Base-by-base conservation (phyloP, 768 basidiomycete genomes). In the Termitomyces titanicus region DNA sequence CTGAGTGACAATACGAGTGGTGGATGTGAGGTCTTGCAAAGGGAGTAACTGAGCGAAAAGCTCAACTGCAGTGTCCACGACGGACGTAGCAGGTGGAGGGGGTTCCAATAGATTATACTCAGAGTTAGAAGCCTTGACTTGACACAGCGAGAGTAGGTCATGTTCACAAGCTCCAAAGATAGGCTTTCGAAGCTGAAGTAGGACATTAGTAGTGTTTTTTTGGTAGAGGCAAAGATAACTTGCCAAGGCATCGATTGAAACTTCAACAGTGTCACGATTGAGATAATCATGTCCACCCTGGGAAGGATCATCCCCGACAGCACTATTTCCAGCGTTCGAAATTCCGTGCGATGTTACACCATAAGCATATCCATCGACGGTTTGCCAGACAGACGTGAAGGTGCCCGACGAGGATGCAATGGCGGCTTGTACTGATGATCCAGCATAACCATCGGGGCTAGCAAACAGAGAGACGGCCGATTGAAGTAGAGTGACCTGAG, bases 11-110 rank as follows among this genome's bases (percentile, higher is more conserved):
- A 78, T 75, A 22, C 81, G 81, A 2, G 76, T 72, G 10, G 80
- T 81, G 0, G 83, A 77, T 3, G 76, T 54, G 2, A 84, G 69
- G 60, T 91, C 91, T 68, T 97, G 95, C 22, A 86, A 69, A 1
- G 91, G 86, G 25, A 97, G 79, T 35, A 97, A 72, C 34, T 81
- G 79, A 0, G 91, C 77, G 63, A 98, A 98, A 2, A 98, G 77
- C 40, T 89, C 84, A n/a, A 98, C 86, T 0, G 93, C 89, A 6
- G 88, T 84, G 66, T 98, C 91, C 25, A 97, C 89, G 10, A 93
- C 89, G 5, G 89, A 83, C 0, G 92, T 93, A 0, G 82, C 78
- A 2, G 94, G 76, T 2, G 94, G 86, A 8, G 90, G 84, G 8
- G 89, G 82, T 62, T 88, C 86, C 3, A 80, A 70, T 40, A 77